Base-by-base conservation (phyloP, 352 stramenopile genomes). In the Phytopythium mirpurense region DNA sequence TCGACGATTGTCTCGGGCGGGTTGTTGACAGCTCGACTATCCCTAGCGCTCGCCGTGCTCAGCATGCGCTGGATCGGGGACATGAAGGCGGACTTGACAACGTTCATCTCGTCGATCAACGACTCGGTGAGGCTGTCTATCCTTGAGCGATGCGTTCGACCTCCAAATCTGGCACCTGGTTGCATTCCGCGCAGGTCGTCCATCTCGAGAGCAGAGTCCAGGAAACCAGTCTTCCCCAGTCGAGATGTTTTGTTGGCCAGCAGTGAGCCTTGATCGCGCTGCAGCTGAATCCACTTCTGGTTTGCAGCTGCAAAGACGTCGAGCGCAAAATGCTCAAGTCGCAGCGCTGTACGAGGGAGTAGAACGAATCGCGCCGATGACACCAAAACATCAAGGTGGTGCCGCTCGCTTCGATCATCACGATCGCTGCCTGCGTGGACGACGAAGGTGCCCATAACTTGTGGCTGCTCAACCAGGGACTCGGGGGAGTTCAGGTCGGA, bases 51-150 rank as follows among this genome's bases (percentile, higher is more conserved):
- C 15, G 66, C 41, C 18, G 68, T 68, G 42, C 63, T 71, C 23
- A 74, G 47, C 63, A 74, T 75, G 9, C 62, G 65, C 40, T 78
- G 68, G 34, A 73, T 36, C 18, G 70, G 70, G 65, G 63, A 75
- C 74, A 68, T 75, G 53, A 65, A 68, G 46, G 61, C 65, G 47
- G 55, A 63, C 54, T 51, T 60, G 37, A 65, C 66, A 10, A 45
- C 62, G 61, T 56, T 68, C 12, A 68, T 62, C 41, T 75, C 60
- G 34, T 79, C 67, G 51, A 72, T 77, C 18, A 82, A 51, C 7
- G 70, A 78, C 46, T 86, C 74, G 18, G 70, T 67, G 35, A 86
- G 68, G 41, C 78, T 87, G 59, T 83, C 72, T 41, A 64, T 83
- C 51, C 77, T 59, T 46, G 60, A 60, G 32, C 65, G 69, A 46